Evolutionary conservation across 2,329 filamentous ascomycete species (phyloP), one percentile per base, ranked within the genome.

Genomic region (Lecanicillium sp.): DNA sequence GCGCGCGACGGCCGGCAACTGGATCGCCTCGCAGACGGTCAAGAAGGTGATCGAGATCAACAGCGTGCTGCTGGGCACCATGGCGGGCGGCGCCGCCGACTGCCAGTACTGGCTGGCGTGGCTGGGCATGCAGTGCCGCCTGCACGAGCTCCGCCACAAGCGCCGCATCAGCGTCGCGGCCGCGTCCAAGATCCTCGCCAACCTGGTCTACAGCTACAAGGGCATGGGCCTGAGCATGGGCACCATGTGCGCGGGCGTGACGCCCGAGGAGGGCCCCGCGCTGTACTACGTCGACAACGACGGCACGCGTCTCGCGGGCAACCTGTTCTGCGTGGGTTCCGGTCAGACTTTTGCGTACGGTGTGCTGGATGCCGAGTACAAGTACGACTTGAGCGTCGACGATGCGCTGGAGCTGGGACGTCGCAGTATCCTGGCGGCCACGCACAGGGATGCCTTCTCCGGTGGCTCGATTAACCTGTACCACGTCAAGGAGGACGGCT

Each of bases 11-110:
- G 91, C 93, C 24, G 93, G 93, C 62, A 94, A 93, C 80, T 98
- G 93, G 93, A 98, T 98, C 71, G 93, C 93, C 57, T 95, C 88
- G 72, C 93, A 98, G 78, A 98, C 93, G 46, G 93, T 98, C 65
- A 98, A 98, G 83, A 98, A 98, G 79, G 93, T 98, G 59, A 97
- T 98, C 65, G 90, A 95, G 78, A 95, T 95, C 77, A 95, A 95
- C 76, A 88, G 78, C 70, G 86, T 85, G 69, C 78, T 98, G 70
- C 73, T 98, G 62, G 93, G 93, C 56, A 98, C 93, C 58, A 95
- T 98, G 91, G 93, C 93, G 54, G 93, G 93, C 69, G 93, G 93
- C 72, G 93, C 93, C 64, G 93, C 93, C 69, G 93, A 98, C 73
- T 98, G 93, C 72, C 93, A 97, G 82, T 97, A 96, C 80, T 98